Base-by-base conservation (phyloP, 805 yeast species). In the Candida krabiensis region DNA sequence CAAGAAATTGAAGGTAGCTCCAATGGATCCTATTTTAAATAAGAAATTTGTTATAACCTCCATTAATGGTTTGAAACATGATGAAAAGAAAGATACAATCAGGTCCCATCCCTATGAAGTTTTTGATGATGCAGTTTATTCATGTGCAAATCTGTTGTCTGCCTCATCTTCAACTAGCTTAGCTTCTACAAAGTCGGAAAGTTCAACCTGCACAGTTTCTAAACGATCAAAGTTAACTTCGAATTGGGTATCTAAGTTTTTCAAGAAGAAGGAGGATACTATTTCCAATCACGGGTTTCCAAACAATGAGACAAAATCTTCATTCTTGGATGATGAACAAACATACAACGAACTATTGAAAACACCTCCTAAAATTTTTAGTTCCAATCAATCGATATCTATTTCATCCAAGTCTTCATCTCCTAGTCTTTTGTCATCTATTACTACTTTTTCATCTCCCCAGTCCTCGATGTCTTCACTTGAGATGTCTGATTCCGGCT, bases 51-150 rank as follows among this genome's bases (percentile, higher is more conserved):
- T 68, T 4, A 75, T 79, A 19, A 44, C 67, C 4, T 63, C 71
- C 11, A 54, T 62, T 5, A 30, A 28, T 15, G 31, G 38, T 3
- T 25, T 28, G 9, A 37, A 41, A 24, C 44, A 42, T 8, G 44
- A 43, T 9, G 18, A 38, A 7, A 48, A 46, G 23, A 46, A 47
- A 23, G 61, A 68, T 36, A 71, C 68, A 27, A 58, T 74, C 26
- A 73, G 75, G 46, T 69, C 77, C 1, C 81, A 77, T 55, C 74
- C 85, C 0, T 81, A 70, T 55, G 87, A 81, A 46, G 70, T 81
- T 2, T 69, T 80, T 35, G 87, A 81, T 56, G 87, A 81, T 49
- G 80, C 84, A 1, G 69, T 78, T 22, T 80, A 80, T 55, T 67
- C 64, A 5, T 55, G 60, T 36, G 48, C 55, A 6, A 50, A 38